Percentiles rank a stretch among this genome's conserved stretches.
phyloP scores from a whole-genome alignment of 805 yeast species.

The Debaryomyces tyrocola region DNA sequence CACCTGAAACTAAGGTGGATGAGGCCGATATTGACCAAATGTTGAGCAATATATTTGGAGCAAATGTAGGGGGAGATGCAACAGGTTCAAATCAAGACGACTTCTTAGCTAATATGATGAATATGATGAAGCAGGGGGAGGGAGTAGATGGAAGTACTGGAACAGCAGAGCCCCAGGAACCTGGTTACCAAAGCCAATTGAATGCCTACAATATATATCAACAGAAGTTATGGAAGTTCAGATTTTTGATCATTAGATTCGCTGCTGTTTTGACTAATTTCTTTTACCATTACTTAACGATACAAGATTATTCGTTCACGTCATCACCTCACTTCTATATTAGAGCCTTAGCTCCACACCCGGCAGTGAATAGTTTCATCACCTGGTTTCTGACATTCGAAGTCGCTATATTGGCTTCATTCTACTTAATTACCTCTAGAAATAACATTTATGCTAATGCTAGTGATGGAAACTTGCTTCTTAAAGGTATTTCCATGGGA shows the following conservation, averaged over 20 bases:
- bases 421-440: constrained; percentile 27
- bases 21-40: constrained; percentile 33
- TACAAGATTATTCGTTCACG: constrained; percentile 18
- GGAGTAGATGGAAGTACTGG: constrained; percentile 3
- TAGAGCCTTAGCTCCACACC: constrained; percentile 19
- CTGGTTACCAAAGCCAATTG: constrained; percentile 29
- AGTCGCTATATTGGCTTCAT: constrained; percentile 31
- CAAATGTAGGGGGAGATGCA: constrained; percentile 7
- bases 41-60: constrained; percentile 30
- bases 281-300: constrained; percentile 30
- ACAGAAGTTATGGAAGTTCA: constrained; percentile 31
- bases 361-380: constrained; percentile 19
- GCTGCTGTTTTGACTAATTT: constrained; percentile 28
- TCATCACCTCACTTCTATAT: constrained; percentile 25
- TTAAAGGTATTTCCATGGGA: constrained; percentile 30
- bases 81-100: constrained; percentile 6
- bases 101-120: constrained; percentile 32
- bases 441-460: constrained; percentile 22
- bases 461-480: constrained; percentile 24
- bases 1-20: constrained; percentile 7
- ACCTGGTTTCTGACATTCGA: constrained; percentile 31
- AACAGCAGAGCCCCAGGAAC: constrained; percentile 13
- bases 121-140: constrained; percentile 14
- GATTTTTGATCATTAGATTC: constrained; percentile 32
- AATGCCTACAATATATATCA: constrained; percentile 29